Conservation (phyloP, 495 filamentous ascomycete genomes). For the Penicillium subrubescens region DNA sequence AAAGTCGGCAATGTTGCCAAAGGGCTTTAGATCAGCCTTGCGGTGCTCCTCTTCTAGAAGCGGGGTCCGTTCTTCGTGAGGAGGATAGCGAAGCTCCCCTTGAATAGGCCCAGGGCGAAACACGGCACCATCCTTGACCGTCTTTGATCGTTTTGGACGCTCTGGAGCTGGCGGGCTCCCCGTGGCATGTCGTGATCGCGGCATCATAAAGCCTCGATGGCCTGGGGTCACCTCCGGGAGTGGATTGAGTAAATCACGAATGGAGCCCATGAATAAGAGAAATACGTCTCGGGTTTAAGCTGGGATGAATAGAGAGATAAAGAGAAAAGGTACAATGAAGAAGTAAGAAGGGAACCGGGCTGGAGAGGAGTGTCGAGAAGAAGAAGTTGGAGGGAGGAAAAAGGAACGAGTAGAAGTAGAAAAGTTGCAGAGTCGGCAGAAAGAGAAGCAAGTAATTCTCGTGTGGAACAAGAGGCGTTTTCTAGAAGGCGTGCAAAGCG, state of each 20-base stretch:
- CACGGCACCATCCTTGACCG: constrained; percentile 61
- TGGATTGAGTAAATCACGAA: constrained; percentile 37
- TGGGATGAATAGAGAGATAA: constrained; percentile 9
- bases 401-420: background rate
- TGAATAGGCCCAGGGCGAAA: constrained; percentile 59
- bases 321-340: constrained; percentile 3
- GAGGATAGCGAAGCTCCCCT: constrained; percentile 66
- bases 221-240: constrained; percentile 12
- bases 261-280: constrained; percentile 31
- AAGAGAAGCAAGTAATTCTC: constrained; percentile 7
- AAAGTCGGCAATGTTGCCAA: constrained; percentile 68
- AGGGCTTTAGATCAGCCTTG: constrained; percentile 64
- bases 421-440: background rate
- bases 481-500: constrained; percentile 25
- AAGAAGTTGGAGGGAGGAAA: background rate
- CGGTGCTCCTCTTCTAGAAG: constrained; percentile 55
- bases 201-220: background rate
- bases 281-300: background rate
- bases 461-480: constrained; percentile 23
- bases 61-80: constrained; percentile 63
- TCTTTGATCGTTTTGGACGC: constrained; percentile 47
- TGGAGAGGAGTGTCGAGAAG: constrained; percentile 1
- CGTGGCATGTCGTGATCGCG: background rate
- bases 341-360: background rate
- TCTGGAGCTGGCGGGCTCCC: constrained; percentile 22